These are phyloP conservation scores for Talaromyces rugulosus DNA, from an alignment of 2,329 filamentous ascomycete species.

Conservation along the genomic window DNA sequence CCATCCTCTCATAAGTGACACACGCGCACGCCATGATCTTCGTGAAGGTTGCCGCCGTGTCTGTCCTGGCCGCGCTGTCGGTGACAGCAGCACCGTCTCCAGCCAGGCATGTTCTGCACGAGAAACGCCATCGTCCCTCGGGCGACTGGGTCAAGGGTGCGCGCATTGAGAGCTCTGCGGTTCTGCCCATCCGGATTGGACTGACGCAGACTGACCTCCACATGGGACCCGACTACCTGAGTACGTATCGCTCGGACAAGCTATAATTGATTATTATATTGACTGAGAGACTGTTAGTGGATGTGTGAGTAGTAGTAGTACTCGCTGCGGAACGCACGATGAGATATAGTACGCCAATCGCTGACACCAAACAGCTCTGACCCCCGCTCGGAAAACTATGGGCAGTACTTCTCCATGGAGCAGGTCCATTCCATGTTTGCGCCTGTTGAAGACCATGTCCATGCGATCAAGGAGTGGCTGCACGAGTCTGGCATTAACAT, in stretches of 20 bases:
- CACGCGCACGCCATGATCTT: slow-evolving; percentile 8
- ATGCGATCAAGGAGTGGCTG: slow-evolving; percentile 22
- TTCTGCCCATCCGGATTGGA: slow-evolving; percentile 45
- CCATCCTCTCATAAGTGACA: background rate
- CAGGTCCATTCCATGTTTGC: slow-evolving; percentile 21
- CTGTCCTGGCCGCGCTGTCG: slow-evolving; percentile 18
- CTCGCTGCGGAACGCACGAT: background rate
- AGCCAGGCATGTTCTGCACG: slow-evolving; percentile 37
- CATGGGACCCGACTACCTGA: slow-evolving; percentile 40
- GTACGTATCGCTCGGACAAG: slow-evolving; percentile 2
- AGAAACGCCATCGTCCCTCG: slow-evolving; percentile 32
- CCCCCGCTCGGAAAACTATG: slow-evolving; percentile 8
- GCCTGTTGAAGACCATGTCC: slow-evolving; percentile 20
- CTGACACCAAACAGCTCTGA: slow-evolving; percentile 7
- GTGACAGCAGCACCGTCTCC: slow-evolving; percentile 24
- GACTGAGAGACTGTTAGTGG: slow-evolving; percentile 1
- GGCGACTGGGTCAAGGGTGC: slow-evolving; percentile 37
- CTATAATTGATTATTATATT: background rate
- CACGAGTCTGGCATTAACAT: slow-evolving; percentile 16
- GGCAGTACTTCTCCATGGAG: slow-evolving; percentile 10
- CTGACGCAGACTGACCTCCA: slow-evolving; percentile 43
- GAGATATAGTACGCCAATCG: background rate
- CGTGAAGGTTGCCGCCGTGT: slow-evolving; percentile 8
- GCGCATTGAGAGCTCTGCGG: slow-evolving; percentile 29
- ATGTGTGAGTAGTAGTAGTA: slow-evolving; percentile 8